A percentile compares a stretch with the other conserved stretches of the same genome.
phyloP scores from a whole-genome alignment of 805 yeast genomes.

The Yarrowia divulgata region DNA sequence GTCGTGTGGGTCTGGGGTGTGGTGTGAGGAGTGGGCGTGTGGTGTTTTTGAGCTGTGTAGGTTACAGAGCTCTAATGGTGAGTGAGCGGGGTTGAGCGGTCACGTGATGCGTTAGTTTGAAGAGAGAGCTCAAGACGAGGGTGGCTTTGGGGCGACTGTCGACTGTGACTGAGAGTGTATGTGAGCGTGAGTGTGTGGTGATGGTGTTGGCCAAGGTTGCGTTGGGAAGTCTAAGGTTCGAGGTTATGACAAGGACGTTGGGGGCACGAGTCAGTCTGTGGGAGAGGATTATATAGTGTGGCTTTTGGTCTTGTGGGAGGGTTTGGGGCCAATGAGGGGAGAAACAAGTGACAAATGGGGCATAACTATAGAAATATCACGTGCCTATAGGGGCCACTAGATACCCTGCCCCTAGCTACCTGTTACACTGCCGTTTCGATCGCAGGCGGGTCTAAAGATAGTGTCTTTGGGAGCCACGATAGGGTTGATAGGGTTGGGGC shows the following conservation, averaged over 20 bases:
- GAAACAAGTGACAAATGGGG: not conserved
- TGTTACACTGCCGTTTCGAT: not conserved
- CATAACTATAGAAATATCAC: not conserved
- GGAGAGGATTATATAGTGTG: not conserved
- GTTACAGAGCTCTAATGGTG: constrained; percentile 1
- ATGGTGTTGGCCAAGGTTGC: constrained; percentile 34
- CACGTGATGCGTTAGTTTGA: not conserved
- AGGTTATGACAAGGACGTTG: constrained; percentile 30
- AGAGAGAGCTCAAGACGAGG: not conserved
- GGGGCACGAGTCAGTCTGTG: constrained; percentile 3
- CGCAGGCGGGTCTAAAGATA: constrained; percentile 33
- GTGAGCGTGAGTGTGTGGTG: constrained; percentile 11
- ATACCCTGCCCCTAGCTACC: too few species aligned
- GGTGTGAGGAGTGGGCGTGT: not conserved
- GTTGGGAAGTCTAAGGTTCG: constrained; percentile 31
- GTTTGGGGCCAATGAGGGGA: not conserved
- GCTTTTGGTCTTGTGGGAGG: not conserved
- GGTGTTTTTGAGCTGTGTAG: constrained; percentile 10
- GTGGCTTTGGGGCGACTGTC: not conserved
- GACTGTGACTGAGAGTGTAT: constrained; percentile 3
- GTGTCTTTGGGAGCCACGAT: constrained; percentile 16
- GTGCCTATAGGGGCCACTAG: too few species aligned
- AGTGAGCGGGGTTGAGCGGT: not conserved
- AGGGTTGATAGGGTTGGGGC: constrained; percentile 21
- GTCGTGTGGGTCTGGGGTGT: not conserved